A percentile compares a stretch with the other conserved stretches of the same genome.
Conservation (phyloP, 2,329 filamentous ascomycete species). For the Didymella arachidicola region DNA sequence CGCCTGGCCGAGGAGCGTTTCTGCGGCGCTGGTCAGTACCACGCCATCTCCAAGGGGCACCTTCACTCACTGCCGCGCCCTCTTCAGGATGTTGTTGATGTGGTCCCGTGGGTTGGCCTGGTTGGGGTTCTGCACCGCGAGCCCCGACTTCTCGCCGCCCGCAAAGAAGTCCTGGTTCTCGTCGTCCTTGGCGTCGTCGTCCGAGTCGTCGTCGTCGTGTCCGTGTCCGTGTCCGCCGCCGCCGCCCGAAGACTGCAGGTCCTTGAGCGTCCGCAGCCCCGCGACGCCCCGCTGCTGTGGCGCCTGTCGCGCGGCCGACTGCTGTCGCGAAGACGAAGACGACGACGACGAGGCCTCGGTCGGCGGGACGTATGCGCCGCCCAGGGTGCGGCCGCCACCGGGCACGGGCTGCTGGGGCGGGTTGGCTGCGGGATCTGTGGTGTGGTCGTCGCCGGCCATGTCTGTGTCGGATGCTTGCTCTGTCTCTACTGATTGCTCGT, state of each 20-base stretch:
- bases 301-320: conserved; percentile 35
- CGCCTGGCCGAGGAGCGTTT: conserved; percentile 66
- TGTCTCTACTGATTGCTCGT: conserved; percentile 45
- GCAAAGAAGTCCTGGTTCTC: conserved; percentile 76
- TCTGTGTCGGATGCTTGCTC: conserved; percentile 40
- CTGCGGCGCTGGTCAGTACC: conserved; percentile 51
- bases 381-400: conserved; percentile 49
- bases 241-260: conserved; percentile 55
- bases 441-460: conserved; percentile 47
- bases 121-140: conserved; percentile 71
- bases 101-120: conserved; percentile 59
- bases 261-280: conserved; percentile 55
- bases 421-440: conserved; percentile 29
- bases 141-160: conserved; percentile 84
- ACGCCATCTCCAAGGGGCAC: neutral
- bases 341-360: conserved; percentile 39
- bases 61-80: conserved; percentile 53
- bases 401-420: conserved; percentile 34
- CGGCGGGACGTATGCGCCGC: conserved; percentile 46
- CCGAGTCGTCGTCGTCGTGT: conserved; percentile 62
- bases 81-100: conserved; percentile 59
- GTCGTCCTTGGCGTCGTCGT: conserved; percentile 67
- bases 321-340: conserved; percentile 38
- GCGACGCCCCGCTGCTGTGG: conserved; percentile 34
- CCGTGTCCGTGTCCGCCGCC: conserved; percentile 53